Conservation (phyloP, 2,329 filamentous ascomycete genomes). For the Botrytis cinerea region DNA sequence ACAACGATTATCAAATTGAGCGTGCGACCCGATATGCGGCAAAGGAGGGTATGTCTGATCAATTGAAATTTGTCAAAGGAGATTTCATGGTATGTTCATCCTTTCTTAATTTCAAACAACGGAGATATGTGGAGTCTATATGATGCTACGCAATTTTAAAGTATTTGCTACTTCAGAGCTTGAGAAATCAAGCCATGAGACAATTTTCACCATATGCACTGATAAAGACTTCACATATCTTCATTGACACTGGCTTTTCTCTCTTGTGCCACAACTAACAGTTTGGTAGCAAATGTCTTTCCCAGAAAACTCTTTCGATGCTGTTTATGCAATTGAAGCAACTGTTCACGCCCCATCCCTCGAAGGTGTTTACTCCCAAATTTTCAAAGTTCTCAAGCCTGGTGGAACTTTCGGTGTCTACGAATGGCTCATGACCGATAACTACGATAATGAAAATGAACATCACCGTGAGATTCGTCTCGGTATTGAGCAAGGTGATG, state of each 20-base stretch:
- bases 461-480: constrained; percentile 88
- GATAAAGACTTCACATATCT: neutral
- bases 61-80: constrained; percentile 87
- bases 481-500: constrained; percentile 92
- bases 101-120: neutral
- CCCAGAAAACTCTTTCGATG: constrained; percentile 87
- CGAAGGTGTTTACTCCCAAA: constrained; percentile 90
- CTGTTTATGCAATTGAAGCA: constrained; percentile 95
- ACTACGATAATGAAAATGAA: constrained; percentile 86
- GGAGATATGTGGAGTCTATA: neutral
- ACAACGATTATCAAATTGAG: constrained; percentile 99
- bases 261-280: neutral
- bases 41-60: constrained; percentile 76
- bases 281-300: constrained; percentile 83
- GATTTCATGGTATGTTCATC: constrained; percentile 76
- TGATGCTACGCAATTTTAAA: constrained; percentile 14
- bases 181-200: constrained; percentile 13
- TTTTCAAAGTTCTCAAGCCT: constrained; percentile 92
- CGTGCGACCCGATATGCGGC: constrained; percentile 83
- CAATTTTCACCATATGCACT: constrained; percentile 12
- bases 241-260: neutral
- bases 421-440: constrained; percentile 98
- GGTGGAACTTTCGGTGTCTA: constrained; percentile 96
- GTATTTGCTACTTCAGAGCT: constrained; percentile 20
- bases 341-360: constrained; percentile 92